Base-by-base conservation (phyloP, 441 rosid genomes). In the Erodium chrysanthum region DNA sequence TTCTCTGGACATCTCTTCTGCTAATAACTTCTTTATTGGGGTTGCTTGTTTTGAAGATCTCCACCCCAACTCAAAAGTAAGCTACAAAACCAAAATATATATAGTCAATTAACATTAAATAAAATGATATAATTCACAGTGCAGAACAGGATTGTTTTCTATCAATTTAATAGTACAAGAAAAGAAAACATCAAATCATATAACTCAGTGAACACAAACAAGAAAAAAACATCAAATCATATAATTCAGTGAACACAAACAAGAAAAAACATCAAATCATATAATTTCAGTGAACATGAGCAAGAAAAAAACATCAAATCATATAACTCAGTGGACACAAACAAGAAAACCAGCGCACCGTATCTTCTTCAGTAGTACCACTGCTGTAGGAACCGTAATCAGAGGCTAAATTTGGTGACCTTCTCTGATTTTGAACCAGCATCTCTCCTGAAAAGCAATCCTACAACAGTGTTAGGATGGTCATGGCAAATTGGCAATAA, bases 1-100 rank as follows among this genome's bases (percentile, higher is more conserved):
- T 54, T 88, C 96, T 79, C 76, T 85, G 2, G 88, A 77, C 97
- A 90, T 95, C 82, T 90, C 93, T 80, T 85, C 85, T 0, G 86
- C 90, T 58, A 91, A 72, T 66, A 88, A 77, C 78, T 84, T 88
- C 80, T 90, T 88, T 80, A 90, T 83, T 0, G 91, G 90, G 23
- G 80, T 80, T 44, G 77, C 74, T 81, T 71, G 77, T 65, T 78
- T 82, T 20, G 84, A 76, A 64, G 81, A 79, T 75, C 75, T 72
- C 78, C 75, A 21, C 48, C 80, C 80, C 48, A 77, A 72, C 64
- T 81, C 83, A 79, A 79, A 66, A 54, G 67, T 74, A 73, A 81
- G 66, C 89, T 84, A 73, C 77, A 77, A 40, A 72, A 66, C 48
- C 70, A 66, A 81, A 70, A 80, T 60, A 9, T 40, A 72, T 66